Base-by-base conservation (phyloP, 2,329 filamentous ascomycete genomes). In the Colletotrichum karsti region DNA sequence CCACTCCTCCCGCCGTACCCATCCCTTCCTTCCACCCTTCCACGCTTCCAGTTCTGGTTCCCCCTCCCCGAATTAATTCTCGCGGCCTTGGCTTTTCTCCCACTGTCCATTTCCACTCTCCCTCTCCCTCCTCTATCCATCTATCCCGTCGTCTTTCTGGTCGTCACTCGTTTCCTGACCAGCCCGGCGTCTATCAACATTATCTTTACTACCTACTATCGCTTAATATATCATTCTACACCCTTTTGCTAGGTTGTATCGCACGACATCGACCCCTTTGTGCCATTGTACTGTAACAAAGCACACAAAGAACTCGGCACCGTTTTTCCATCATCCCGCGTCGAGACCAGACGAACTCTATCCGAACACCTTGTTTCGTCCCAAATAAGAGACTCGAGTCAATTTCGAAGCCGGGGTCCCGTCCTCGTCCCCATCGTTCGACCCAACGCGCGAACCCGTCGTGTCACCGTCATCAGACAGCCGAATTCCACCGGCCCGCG, bases 161-260 rank as follows among this genome's bases (percentile, higher is more conserved):
- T 59, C 59, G 30, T 64, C 64, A 59, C 60, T 67, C 64, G 53
- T 67, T 67, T 60, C 24, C 22, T 51, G 57, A 26, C 51, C 44
- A 44, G 41, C 48, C 42, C 33, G 30, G 28, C 44, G 24, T 51
- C 28, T 50, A 20, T 33, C 20, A 42, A 10, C 46, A 26, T 18
- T 46, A 48, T 41, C 30, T 20, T 56, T n/a, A n/a, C n/a, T n/a
- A n/a, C 13, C 28, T 10, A 64, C 64, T 24, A 42, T 67, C 64
- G 64, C 64, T 64, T 67, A 50, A 64, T 59, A 64, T 59, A 54
- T 51, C 26, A 24, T 33, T 35, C 10, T 30, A 13, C 35, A 67
- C 60, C 46, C 28, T 39, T 51, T 48, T 26, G 35, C 55, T 50
- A 60, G 57, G 57, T 60, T 60, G 57, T 51, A 15, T 28, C 33